Base-by-base conservation (phyloP, 1,284 basidiomycete genomes). In the Ganoderma multipileum region DNA sequence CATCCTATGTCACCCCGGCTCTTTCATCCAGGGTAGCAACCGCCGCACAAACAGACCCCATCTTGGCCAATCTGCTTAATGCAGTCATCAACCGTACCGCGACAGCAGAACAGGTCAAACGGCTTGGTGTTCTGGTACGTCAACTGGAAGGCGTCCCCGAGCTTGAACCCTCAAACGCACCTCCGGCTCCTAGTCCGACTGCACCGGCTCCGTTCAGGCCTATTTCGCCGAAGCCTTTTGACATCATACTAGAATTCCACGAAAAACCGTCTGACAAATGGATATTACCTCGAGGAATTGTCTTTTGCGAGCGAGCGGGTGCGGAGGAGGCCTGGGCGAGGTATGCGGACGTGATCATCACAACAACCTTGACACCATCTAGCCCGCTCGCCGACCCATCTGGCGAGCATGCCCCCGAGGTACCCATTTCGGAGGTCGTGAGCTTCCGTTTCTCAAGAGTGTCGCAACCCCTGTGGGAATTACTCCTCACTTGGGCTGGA, bases 241-340 rank as follows among this genome's bases (percentile, higher is more conserved):
- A 93, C 76, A 75, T 93, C 5, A 85, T 93, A 30, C 76, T 94
- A 64, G 90, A 92, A 74, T 93, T 92, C 70, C 80, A 83, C 50
- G 92, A 94, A 74, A 80, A 81, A 14, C 82, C 86, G 1, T 81
- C 81, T 39, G 90, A 92, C 63, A 84, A 87, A 11, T 91, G 87
- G 85, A 74, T 91, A 8, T 81, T 94, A 66, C 91, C 92, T 68
- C 86, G 90, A 50, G 86, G 86, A 41, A 82, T 83, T 14, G 83
- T 83, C 2, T 79, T 84, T 52, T 87, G 83, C 70, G 84, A 89
- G 71, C 79, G 79, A 63, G 71, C 71, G 5, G 72, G 74, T 55
- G 30, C 68, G 16, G 77, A 71, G n/a, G 64, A 71, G 71, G 38
- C 63, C 65, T 44, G 72, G 74, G 20, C 30, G 8, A 65, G 55